phyloP scores from a whole-genome alignment of 768 basidiomycete species.

The Leccinum olivaceopallidum region DNA sequence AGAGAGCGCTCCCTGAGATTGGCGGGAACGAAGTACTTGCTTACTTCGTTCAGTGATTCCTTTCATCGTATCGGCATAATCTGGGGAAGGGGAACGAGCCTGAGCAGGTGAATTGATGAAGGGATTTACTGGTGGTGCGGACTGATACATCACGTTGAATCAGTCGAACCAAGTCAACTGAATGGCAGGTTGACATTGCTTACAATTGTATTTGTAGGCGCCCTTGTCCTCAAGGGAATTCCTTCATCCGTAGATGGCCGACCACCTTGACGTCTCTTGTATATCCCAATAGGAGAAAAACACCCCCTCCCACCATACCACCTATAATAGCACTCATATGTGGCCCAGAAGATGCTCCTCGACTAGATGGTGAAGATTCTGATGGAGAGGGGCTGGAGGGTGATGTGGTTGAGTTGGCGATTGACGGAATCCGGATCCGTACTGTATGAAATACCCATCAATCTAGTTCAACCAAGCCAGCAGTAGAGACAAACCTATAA shows the following conservation, averaged over 20 bases:
- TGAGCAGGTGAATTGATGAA: neutral
- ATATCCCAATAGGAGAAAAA: neutral
- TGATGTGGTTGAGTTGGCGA: neutral
- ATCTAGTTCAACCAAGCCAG: neutral
- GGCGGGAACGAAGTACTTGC: neutral
- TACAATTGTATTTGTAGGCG: neutral
- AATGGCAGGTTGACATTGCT: neutral
- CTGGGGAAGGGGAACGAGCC: neutral
- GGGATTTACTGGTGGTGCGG: neutral
- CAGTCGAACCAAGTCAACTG: neutral
- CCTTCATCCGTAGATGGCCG: neutral
- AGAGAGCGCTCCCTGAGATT: neutral
- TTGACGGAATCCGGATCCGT: constrained; percentile 4
- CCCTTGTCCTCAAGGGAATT: neutral
- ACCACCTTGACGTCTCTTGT: neutral
- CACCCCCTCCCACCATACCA: constrained; percentile 3
- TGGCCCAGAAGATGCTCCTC: neutral
- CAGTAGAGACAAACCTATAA: constrained; percentile 14
- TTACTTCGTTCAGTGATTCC: neutral
- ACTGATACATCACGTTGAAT: neutral
- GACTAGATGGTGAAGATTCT: neutral
- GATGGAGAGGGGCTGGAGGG: neutral
- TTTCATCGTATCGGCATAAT: neutral
- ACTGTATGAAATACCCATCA: constrained; percentile 6
- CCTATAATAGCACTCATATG: constrained; percentile 8